A percentile compares a stretch with the other conserved stretches of the same genome.
These are phyloP conservation scores for Pelargonium myrrhifolium DNA, from an alignment of 441 rosid species.

Conservation along the genomic window DNA sequence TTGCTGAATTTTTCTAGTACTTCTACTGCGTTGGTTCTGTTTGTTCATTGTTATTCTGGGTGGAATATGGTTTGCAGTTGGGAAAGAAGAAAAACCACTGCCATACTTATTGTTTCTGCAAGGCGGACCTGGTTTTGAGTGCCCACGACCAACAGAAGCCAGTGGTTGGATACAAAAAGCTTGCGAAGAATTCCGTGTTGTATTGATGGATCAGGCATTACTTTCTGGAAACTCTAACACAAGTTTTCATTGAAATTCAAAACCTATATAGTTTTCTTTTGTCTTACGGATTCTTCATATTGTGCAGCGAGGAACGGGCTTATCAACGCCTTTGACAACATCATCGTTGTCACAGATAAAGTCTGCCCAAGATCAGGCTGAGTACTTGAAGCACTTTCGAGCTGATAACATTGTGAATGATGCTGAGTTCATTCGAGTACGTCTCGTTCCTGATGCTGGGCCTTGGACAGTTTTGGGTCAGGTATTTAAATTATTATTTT, in stretches of 20 bases:
- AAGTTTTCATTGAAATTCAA: constrained; percentile 7
- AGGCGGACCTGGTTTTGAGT: constrained; percentile 93
- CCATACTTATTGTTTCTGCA: constrained; percentile 74
- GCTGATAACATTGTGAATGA: constrained; percentile 83
- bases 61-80: constrained; percentile 34
- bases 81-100: constrained; percentile 66
- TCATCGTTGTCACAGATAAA: constrained; percentile 76
- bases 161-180: constrained; percentile 80
- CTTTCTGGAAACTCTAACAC: constrained; percentile 12
- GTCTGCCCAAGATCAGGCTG: constrained; percentile 51
- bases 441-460: constrained; percentile 67
- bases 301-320: constrained; percentile 94
- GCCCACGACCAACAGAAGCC: constrained; percentile 70
- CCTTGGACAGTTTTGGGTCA: constrained; percentile 89
- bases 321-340: constrained; percentile 67
- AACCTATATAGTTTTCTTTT: constrained; percentile 7
- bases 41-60: neutral
- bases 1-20: neutral
- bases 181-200: constrained; percentile 78
- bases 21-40: neutral
- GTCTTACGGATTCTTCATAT: constrained; percentile 14
- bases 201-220: constrained; percentile 83
- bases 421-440: constrained; percentile 72
- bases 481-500: constrained; percentile 34
- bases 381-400: constrained; percentile 60